These are phyloP conservation scores for Tetrapisispora pingtungensis DNA, from an alignment of 805 yeast genomes.

Conservation along the genomic window DNA sequence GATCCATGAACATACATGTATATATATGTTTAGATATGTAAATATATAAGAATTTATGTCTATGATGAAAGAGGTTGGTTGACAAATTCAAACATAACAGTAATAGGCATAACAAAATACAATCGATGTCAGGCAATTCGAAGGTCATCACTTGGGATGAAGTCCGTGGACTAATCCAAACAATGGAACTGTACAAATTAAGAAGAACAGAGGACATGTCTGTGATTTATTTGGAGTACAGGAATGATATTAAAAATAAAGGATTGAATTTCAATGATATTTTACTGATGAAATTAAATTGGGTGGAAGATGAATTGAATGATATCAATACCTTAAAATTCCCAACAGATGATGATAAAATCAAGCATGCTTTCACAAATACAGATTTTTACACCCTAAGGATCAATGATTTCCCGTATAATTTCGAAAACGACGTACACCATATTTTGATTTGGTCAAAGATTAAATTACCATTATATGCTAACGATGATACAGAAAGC, in stretches of 20 bases:
- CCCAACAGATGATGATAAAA: slow-evolving; percentile 15
- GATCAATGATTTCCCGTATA: slow-evolving; percentile 58
- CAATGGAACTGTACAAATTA: slow-evolving; percentile 37
- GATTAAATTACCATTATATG: slow-evolving; percentile 42
- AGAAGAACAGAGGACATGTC: slow-evolving; percentile 40
- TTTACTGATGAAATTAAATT: slow-evolving; percentile 40
- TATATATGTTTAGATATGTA: too few species aligned
- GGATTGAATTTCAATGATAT: slow-evolving; percentile 38
- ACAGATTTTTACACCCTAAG: slow-evolving; percentile 33
- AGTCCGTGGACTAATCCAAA: slow-evolving; percentile 29
- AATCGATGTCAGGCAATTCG: not conserved
- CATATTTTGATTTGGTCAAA: slow-evolving; percentile 67
- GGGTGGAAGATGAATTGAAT: slow-evolving; percentile 34
- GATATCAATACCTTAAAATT: slow-evolving; percentile 11
- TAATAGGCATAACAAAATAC: too few species aligned
- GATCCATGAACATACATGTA: too few species aligned
- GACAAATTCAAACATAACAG: too few species aligned
- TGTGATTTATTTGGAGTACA: slow-evolving; percentile 38
- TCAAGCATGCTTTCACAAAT: slow-evolving; percentile 18
- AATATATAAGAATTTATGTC: too few species aligned
- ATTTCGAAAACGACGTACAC: slow-evolving; percentile 38
- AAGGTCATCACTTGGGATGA: slow-evolving; percentile 36
- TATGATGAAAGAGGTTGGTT: too few species aligned
- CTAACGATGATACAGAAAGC: slow-evolving; percentile 27
- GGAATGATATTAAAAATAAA: slow-evolving; percentile 28